Percentiles rank a stretch among this genome's conserved stretches.
Evolutionary conservation across 345 rosid species (phyloP).

Genomic region (Camelina laxa): DNA sequence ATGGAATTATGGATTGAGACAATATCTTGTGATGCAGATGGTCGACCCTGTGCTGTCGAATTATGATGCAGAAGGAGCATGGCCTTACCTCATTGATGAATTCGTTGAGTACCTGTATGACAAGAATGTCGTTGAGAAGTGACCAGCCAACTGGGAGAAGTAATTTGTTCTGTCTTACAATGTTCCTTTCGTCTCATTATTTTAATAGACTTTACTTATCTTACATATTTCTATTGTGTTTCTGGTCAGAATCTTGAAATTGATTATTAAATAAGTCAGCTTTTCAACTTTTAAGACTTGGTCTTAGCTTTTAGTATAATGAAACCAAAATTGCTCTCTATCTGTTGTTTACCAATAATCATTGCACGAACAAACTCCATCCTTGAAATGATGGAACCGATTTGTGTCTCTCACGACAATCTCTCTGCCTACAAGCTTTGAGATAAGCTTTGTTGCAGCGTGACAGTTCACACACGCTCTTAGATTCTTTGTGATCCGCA

Average conservation of each 20-base stretch:
- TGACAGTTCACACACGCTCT: conserved; percentile 73
- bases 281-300: conserved; percentile 33
- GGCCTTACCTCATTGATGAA: conserved; percentile 98
- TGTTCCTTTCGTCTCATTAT: conserved; percentile 26
- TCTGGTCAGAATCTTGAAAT: conserved; percentile 35
- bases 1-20: conserved; percentile 21
- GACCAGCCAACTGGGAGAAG: conserved; percentile 36
- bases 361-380: conserved; percentile 61
- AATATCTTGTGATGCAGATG: conserved; percentile 50
- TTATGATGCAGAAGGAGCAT: conserved; percentile 94
- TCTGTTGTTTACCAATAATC: conserved; percentile 52
- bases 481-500: conserved; percentile 65
- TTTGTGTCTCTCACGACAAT: conserved; percentile 70
- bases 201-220: conserved; percentile 30
- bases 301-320: conserved; percentile 7
- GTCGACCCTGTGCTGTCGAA: conserved; percentile 70
- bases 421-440: conserved; percentile 62
- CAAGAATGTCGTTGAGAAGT: conserved; percentile 54
- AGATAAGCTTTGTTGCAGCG: conserved; percentile 61
- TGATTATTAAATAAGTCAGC: conserved; percentile 38
- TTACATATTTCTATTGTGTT: conserved; percentile 31
- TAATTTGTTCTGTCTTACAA: conserved; percentile 23
- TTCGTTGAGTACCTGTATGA: conserved; percentile 91
- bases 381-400: conserved; percentile 68
- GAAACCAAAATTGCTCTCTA: background rate